phyloP scores from a whole-genome alignment of 1,284 basidiomycete genomes.

The Papiliotrema terrestris region DNA sequence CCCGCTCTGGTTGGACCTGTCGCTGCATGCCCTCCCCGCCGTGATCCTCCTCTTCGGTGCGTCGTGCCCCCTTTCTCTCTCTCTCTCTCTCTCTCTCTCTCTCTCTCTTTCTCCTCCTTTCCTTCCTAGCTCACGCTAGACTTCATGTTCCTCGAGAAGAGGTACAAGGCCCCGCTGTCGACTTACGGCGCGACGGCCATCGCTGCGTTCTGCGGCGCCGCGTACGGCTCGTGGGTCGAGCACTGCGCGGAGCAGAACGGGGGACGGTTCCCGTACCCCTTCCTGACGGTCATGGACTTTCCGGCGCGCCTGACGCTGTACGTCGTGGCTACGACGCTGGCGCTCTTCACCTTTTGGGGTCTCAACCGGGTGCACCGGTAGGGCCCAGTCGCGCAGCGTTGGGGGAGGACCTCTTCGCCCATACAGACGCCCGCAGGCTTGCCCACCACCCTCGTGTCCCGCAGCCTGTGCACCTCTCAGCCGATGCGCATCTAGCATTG shows the following conservation, averaged over 20 bases:
- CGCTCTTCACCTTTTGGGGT: constrained; percentile 60
- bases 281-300: constrained; percentile 62
- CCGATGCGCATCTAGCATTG: too few relatives aligned
- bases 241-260: constrained; percentile 56
- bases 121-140: constrained; percentile 47
- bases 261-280: constrained; percentile 74
- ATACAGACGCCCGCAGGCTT: too few relatives aligned
- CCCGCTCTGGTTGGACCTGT: constrained; percentile 60
- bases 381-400: too few relatives aligned
- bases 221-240: constrained; percentile 67
- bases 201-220: constrained; percentile 51
- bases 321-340: constrained; percentile 54
- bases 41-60: constrained; percentile 55
- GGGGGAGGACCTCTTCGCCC: too few relatives aligned
- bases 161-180: constrained; percentile 56
- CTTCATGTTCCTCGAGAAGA: constrained; percentile 65
- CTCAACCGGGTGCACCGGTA: constrained; percentile 42
- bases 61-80: constrained; percentile 20
- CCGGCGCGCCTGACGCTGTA: constrained; percentile 62
- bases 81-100: not conserved
- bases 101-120: not conserved
- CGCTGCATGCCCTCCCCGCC: constrained; percentile 64
- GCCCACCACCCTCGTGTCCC: too few relatives aligned
- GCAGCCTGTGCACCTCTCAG: too few relatives aligned
- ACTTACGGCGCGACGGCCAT: constrained; percentile 53